Evolutionary conservation across 2,329 filamentous ascomycete genomes (phyloP).

Genomic region (Purpureocillium takamizusanense): DNA sequence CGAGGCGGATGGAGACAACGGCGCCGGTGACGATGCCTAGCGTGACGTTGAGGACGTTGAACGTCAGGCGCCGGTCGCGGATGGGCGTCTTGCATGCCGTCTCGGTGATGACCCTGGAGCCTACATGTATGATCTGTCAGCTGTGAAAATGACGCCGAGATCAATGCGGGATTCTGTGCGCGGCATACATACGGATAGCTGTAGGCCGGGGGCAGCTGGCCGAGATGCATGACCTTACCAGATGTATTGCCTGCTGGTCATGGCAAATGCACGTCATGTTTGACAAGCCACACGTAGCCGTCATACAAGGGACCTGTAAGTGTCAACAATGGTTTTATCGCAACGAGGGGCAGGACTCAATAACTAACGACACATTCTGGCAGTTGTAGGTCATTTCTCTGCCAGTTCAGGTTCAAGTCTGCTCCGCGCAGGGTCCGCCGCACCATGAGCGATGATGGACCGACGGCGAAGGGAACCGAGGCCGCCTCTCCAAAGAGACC

Average conservation of each 20-base stretch:
- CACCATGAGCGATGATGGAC: no score
- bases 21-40: slow-evolving; percentile 10
- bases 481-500: no score
- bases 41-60: slow-evolving; percentile 5
- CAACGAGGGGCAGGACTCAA: no score
- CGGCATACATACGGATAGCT: background rate
- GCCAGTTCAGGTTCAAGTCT: no score
- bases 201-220: background rate
- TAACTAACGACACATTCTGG: no score
- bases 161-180: no score
- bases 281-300: background rate
- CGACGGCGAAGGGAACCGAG: no score
- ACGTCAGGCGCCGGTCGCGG: background rate
- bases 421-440: no score
- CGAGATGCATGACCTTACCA: background rate
- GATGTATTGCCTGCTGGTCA: background rate
- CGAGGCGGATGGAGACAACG: slow-evolving; percentile 9
- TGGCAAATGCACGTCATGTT: background rate
- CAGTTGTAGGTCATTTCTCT: no score
- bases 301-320: background rate
- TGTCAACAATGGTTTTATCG: no score
- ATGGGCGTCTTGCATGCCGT: background rate
- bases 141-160: no score
- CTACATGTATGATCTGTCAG: background rate
- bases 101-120: background rate